Evolutionary conservation across 371 early-diverging fungal species (phyloP), one percentile per base, ranked within the genome.

Genomic region (Rhizopus delemar): DNA sequence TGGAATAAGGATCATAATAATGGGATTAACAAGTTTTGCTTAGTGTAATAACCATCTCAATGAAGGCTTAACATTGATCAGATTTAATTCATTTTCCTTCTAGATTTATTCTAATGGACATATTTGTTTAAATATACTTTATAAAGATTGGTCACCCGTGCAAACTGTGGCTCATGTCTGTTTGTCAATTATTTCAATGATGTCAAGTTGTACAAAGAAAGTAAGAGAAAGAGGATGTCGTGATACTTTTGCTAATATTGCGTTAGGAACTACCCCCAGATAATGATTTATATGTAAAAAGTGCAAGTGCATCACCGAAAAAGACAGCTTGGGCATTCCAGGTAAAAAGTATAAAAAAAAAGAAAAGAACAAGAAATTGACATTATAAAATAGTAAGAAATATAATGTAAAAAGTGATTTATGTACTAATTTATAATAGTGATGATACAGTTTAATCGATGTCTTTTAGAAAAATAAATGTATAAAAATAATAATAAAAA

Each of bases 71-170:
- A 8, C 13, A 38, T 13, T 11, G 39, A 38, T 38, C 11, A 38
- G 39, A 41, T 5, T 46, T 15, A 51, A 51, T 13, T 15, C 16
- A 46, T 41, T 32, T 41, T 46, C 49, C 36, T 52, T 53, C 51
- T 66, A 90, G 85, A 80, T 93, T 46, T 93, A 94, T 77, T 86
- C 87, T 73, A 96, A 96, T 73, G 96, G 96, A 22, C 94, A 95
- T 63, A 94, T 95, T 56, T 99, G 99, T 73, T 75, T 99, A 29
- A 94, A 95, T 60, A 97, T 98, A 50, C 82, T 98, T 33, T 97
- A 96, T 74, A 88, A 90, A 62, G 89, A 94, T 51, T 99, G 98
- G 98, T 88, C 89, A 22, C 98, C 98, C 1, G 98, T 96, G 0
- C 86, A 97, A 59, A 97, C 98, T 4, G 93, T 95, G 38, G 84